phyloP scores from a whole-genome alignment of 164 flowering plant species.

The Stephania japonica region DNA sequence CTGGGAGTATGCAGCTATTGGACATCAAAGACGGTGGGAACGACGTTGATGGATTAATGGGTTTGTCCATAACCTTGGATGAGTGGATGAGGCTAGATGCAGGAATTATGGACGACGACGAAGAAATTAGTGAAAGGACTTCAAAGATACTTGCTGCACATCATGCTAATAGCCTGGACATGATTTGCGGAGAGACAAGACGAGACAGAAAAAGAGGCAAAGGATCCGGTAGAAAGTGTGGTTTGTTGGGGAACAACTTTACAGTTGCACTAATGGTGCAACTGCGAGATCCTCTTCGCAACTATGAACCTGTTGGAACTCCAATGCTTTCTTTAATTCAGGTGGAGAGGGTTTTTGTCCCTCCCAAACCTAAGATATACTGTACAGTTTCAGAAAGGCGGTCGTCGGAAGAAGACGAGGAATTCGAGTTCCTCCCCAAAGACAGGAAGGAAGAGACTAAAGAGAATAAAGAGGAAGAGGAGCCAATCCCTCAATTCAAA shows the following conservation, averaged over 20 bases:
- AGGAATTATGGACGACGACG: constrained; percentile 70
- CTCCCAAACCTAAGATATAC: constrained; percentile 77
- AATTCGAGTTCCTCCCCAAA: constrained; percentile 21
- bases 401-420: constrained; percentile 44
- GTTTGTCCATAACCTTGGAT: constrained; percentile 79
- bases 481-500: constrained; percentile 51
- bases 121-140: constrained; percentile 59
- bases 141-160: constrained; percentile 83
- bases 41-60: constrained; percentile 77
- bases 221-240: constrained; percentile 54
- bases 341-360: constrained; percentile 79
- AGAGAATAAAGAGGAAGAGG: constrained; percentile 35
- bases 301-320: constrained; percentile 87
- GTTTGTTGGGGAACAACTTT: constrained; percentile 81
- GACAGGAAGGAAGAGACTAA: constrained; percentile 21
- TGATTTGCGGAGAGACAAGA: constrained; percentile 39
- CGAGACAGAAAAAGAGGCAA: constrained; percentile 50
- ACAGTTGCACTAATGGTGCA: constrained; percentile 93
- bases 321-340: constrained; percentile 96
- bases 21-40: constrained; percentile 58
- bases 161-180: constrained; percentile 55
- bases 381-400: constrained; percentile 41
- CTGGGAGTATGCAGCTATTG: constrained; percentile 71
- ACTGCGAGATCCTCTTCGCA: constrained; percentile 87
- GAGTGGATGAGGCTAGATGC: constrained; percentile 93